These are phyloP conservation scores for Syzygium aromaticum DNA, from an alignment of 345 rosid species.

Conservation along the genomic window DNA sequence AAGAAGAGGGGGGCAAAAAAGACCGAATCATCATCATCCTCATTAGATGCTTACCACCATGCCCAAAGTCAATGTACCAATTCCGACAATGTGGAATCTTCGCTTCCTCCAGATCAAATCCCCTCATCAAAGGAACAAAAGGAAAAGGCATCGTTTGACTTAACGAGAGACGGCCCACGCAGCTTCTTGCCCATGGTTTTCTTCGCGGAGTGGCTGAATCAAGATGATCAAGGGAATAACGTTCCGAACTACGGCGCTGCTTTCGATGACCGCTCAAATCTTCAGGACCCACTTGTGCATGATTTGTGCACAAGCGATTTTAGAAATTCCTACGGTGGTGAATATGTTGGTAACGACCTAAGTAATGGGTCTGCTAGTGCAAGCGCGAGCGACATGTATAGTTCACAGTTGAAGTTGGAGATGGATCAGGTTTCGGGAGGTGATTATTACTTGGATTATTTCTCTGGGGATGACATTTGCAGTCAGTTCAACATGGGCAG, in stretches of 20 bases:
- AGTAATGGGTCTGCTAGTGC: not conserved
- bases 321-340: slow-evolving; percentile 11
- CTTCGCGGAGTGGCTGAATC: slow-evolving; percentile 15
- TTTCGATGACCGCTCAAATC: slow-evolving; percentile 8
- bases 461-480: slow-evolving; percentile 25
- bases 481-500: slow-evolving; percentile 27
- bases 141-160: not conserved
- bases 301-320: slow-evolving; percentile 8
- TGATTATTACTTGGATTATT: slow-evolving; percentile 19
- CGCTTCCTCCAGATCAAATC: not conserved
- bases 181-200: slow-evolving; percentile 6
- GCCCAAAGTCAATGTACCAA: not conserved
- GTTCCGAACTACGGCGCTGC: slow-evolving; percentile 1
- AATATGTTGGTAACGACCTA: not conserved
- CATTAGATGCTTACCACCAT: not conserved
- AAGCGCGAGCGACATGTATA: slow-evolving; percentile 25
- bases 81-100: not conserved
- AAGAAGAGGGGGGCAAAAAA: slow-evolving; percentile 3
- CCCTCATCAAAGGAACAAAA: not conserved
- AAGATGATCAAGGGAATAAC: slow-evolving; percentile 1
- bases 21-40: not conserved
- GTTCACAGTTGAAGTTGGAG: slow-evolving; percentile 43
- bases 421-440: slow-evolving; percentile 29
- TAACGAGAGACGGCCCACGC: not conserved
- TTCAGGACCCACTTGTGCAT: slow-evolving; percentile 8